These are phyloP conservation scores for Zalerion maritima DNA, from an alignment of 495 filamentous ascomycete genomes.

Conservation along the genomic window DNA sequence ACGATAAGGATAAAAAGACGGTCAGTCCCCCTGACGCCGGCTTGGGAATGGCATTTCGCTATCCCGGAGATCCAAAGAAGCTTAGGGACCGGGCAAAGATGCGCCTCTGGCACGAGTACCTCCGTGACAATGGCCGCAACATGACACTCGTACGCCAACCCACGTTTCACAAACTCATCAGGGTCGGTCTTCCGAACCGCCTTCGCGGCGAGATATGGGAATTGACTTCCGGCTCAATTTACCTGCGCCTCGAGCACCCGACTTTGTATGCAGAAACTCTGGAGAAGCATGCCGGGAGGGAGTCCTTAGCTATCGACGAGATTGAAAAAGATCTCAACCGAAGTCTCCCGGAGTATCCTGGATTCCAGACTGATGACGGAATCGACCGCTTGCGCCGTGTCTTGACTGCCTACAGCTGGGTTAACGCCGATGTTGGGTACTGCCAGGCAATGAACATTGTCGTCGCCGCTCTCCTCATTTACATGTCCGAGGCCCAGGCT, in stretches of 20 bases:
- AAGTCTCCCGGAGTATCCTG: constrained; percentile 90
- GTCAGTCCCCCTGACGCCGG: constrained; percentile 70
- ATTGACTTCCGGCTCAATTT: constrained; percentile 78
- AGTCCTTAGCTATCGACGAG: constrained; percentile 91
- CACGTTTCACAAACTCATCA: constrained; percentile 92
- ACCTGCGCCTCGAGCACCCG: constrained; percentile 71
- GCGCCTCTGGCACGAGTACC: constrained; percentile 90
- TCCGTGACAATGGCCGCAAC: constrained; percentile 91
- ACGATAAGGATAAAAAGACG: constrained; percentile 40
- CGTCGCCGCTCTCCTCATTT: constrained; percentile 88
- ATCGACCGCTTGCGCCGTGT: constrained; percentile 82
- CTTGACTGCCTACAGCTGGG: constrained; percentile 93
- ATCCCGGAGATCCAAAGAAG: constrained; percentile 93
- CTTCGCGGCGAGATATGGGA: constrained; percentile 95
- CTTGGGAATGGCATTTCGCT: constrained; percentile 82
- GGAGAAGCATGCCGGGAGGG: constrained; percentile 60
- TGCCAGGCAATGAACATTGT: constrained; percentile 99
- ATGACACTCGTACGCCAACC: constrained; percentile 83
- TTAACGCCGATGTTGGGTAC: constrained; percentile 85
- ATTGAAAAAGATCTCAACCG: constrained; percentile 97
- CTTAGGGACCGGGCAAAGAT: constrained; percentile 93
- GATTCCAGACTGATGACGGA: constrained; percentile 91
- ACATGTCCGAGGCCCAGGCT: constrained; percentile 92
- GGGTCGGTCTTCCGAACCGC: constrained; percentile 87
- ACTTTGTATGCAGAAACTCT: constrained; percentile 73